phyloP scores from a whole-genome alignment of 805 yeast genomes.

The Brettanomyces bruxellensis region DNA sequence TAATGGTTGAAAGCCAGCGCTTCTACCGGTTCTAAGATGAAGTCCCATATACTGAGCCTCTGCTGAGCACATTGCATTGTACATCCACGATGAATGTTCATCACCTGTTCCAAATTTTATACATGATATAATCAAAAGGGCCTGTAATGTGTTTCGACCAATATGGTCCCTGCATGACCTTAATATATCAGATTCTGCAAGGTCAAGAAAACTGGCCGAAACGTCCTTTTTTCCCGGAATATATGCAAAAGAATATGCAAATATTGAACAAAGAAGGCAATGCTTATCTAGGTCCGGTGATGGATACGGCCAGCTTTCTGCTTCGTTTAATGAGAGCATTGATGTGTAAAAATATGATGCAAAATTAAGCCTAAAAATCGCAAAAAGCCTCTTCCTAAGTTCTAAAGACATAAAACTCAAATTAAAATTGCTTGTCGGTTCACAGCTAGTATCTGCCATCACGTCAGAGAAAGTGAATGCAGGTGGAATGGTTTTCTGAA shows the following conservation, averaged over 20 bases:
- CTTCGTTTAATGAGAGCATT: slow-evolving; percentile 11
- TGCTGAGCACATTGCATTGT: slow-evolving; percentile 24
- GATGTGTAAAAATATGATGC: slow-evolving; percentile 21
- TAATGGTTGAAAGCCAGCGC: too few relatives aligned
- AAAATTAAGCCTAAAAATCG: slow-evolving; percentile 18
- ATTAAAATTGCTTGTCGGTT: not conserved
- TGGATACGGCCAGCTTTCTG: slow-evolving; percentile 21
- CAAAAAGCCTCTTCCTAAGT: slow-evolving; percentile 5
- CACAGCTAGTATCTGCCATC: not conserved
- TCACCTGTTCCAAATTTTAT: slow-evolving; percentile 24
- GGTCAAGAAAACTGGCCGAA: slow-evolving; percentile 5
- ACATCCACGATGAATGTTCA: slow-evolving; percentile 26
- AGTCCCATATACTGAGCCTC: slow-evolving; percentile 22
- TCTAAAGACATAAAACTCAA: not conserved
- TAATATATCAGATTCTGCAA: slow-evolving; percentile 12
- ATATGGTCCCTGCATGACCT: slow-evolving; percentile 14
- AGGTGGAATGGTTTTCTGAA: slow-evolving; percentile 9
- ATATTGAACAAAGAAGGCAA: slow-evolving; percentile 19
- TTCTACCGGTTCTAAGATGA: slow-evolving; percentile 10
- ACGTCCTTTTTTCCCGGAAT: slow-evolving; percentile 8
- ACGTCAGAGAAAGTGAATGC: not conserved
- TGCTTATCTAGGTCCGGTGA: slow-evolving; percentile 20
- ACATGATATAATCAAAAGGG: slow-evolving; percentile 22
- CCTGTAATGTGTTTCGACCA: slow-evolving; percentile 21
- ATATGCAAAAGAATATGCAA: slow-evolving; percentile 21